Evolutionary conservation across 805 yeast genomes (phyloP).

Genomic region (Candida awuae): DNA sequence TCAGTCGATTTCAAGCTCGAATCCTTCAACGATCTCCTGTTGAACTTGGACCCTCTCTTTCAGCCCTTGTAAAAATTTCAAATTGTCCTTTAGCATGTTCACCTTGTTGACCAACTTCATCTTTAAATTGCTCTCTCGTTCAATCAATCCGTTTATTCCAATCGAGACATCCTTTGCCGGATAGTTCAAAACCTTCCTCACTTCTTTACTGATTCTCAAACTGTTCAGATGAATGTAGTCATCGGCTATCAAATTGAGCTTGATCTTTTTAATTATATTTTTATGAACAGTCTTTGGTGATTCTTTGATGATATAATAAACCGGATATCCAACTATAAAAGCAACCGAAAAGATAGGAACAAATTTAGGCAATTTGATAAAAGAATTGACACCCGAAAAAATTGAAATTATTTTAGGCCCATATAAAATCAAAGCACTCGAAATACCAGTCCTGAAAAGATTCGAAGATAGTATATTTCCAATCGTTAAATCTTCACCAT

Average conservation of each 20-base stretch:
- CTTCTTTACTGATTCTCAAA: constrained; percentile 70
- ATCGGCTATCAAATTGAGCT: constrained; percentile 47
- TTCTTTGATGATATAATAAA: constrained; percentile 57
- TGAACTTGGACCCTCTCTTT: constrained; percentile 20
- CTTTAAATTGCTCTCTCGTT: constrained; percentile 50
- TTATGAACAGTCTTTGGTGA: constrained; percentile 85
- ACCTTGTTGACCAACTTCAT: constrained; percentile 45
- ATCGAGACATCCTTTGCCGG: constrained; percentile 79
- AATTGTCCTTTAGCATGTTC: constrained; percentile 48
- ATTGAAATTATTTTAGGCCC: constrained; percentile 25
- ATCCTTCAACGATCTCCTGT: constrained; percentile 11
- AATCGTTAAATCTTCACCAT: constrained; percentile 24
- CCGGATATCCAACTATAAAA: constrained; percentile 30
- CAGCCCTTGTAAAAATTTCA: constrained; percentile 44
- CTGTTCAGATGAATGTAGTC: constrained; percentile 80
- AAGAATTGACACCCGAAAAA: constrained; percentile 25
- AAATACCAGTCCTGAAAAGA: constrained; percentile 23
- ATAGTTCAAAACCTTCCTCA: constrained; percentile 67
- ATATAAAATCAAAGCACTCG: constrained; percentile 22
- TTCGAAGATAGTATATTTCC: constrained; percentile 17
- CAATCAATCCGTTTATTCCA: constrained; percentile 58
- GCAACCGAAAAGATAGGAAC: constrained; percentile 28
- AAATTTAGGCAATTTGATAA: constrained; percentile 22
- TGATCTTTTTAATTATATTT: constrained; percentile 68
- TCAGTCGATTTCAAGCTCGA: constrained; percentile 11